phyloP scores from a whole-genome alignment of 352 stramenopile genomes.

The Phytophthora constricta region DNA sequence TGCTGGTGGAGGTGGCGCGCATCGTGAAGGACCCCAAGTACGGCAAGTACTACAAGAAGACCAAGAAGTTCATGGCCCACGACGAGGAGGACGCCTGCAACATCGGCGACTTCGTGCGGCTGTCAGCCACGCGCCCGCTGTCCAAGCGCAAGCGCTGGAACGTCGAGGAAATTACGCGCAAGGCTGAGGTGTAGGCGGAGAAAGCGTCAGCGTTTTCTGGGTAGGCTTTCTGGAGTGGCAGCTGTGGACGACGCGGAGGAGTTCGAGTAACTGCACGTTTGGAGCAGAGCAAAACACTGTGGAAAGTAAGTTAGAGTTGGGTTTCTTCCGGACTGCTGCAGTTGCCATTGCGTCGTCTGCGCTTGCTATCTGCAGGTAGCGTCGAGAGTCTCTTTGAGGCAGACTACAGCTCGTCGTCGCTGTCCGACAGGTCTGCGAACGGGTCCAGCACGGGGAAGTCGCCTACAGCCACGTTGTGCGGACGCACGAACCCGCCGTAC shows the following conservation, averaged over 20 bases:
- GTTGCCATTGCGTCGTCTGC: slow-evolving; percentile 16
- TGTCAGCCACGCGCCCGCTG: slow-evolving; percentile 78
- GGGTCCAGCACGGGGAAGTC: slow-evolving; percentile 93
- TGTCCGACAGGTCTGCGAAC: slow-evolving; percentile 75
- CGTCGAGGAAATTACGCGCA: slow-evolving; percentile 90
- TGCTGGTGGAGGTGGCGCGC: slow-evolving; percentile 94
- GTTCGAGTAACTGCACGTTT: neutral
- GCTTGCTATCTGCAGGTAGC: too few relatives aligned
- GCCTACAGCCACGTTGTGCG: slow-evolving; percentile 93
- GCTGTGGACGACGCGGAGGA: neutral
- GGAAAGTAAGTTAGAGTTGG: slow-evolving; percentile 63
- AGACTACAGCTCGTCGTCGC: slow-evolving; percentile 79
- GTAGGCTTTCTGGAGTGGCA: neutral
- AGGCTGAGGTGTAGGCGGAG: slow-evolving; percentile 76
- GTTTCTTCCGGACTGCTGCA: slow-evolving; percentile 37
- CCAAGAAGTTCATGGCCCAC: slow-evolving; percentile 98
- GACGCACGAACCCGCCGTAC: slow-evolving; percentile 95
- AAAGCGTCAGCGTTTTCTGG: neutral
- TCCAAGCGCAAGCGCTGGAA: slow-evolving; percentile 91
- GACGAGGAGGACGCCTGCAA: slow-evolving; percentile 95
- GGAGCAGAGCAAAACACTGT: slow-evolving; percentile 35
- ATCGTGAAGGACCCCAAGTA: slow-evolving; percentile 96
- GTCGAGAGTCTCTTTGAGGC: neutral
- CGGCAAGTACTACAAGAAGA: slow-evolving; percentile 95
- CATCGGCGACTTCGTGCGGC: slow-evolving; percentile 87